Evolutionary conservation across 2,329 filamentous ascomycete genomes (phyloP).

Genomic region (Aspergillus brunneoviolaceus): DNA sequence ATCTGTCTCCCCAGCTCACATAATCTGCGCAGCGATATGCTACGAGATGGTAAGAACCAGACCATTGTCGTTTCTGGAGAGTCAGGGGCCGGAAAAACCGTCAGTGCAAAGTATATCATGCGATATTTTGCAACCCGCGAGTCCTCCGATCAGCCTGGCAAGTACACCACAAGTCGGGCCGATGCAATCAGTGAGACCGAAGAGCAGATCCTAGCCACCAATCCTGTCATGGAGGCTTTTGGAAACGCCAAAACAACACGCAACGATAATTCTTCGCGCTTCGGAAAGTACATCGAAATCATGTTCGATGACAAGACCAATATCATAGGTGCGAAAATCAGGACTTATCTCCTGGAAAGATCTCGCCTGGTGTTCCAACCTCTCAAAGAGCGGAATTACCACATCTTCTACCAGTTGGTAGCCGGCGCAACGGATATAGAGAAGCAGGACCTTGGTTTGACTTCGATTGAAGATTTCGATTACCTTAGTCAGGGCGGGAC

Average conservation of each 20-base stretch:
- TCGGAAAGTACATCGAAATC: constrained; percentile 99
- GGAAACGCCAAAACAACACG: constrained; percentile 99
- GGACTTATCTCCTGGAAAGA: constrained; percentile 91
- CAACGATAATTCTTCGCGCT: constrained; percentile 98
- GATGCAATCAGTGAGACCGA: constrained; percentile 96
- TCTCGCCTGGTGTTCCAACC: constrained; percentile 97
- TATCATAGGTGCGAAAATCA: constrained; percentile 96
- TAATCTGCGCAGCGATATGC: constrained; percentile 71
- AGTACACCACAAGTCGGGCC: constrained; percentile 69
- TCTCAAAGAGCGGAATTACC: constrained; percentile 96
- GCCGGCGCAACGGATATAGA: constrained; percentile 86
- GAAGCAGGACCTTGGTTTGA: constrained; percentile 73
- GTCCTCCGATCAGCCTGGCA: constrained; percentile 80
- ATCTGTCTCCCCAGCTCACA: constrained; percentile 37
- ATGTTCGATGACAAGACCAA: constrained; percentile 96
- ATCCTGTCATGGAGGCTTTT: constrained; percentile 99
- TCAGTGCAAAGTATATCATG: constrained; percentile 99
- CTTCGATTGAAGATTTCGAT: constrained; percentile 86
- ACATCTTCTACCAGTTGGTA: constrained; percentile 97
- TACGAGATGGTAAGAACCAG: constrained; percentile 93
- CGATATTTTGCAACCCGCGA: constrained; percentile 98
- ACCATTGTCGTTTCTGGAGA: constrained; percentile 99
- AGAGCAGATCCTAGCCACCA: constrained; percentile 96
- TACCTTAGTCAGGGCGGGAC: constrained; percentile 95
- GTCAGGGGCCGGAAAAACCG: constrained; percentile 97